Evolutionary conservation across 129 eudicot species (phyloP), one percentile per base, ranked within the genome.

Genomic region (Flaveria linearis): DNA sequence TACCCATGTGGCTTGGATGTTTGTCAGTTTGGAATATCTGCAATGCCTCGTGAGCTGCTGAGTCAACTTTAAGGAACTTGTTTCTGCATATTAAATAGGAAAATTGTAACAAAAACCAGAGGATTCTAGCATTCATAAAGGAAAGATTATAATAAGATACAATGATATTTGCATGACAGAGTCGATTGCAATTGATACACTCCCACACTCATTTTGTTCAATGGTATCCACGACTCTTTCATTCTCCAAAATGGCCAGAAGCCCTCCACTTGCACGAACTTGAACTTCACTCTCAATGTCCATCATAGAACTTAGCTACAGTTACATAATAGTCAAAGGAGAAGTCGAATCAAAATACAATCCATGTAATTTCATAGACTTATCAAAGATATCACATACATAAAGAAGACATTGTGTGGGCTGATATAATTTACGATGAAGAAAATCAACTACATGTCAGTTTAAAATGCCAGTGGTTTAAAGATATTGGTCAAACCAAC

Each of bases 1-100:
- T 92, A 15, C 98, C 98, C 98, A 92, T 92, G 76, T 92, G 93
- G 81, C 98, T 92, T 75, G 98, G 98, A 83, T 92, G 98, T 75
- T 92, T 92, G 88, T 90, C 96, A 2, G 83, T 78, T 82, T 91
- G 99, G 83, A 95, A 95, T 72, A 95, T 95, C 84, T 95, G 99
- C 80, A 95, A 81, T 70, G 97, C 96, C 81, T 95, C 97, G 47
- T 91, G 94, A 68, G 99, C 92, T 61, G 88, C 86, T 4, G 97
- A 81, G 85, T 95, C 99, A 78, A 95, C 89, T 86, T 86, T 95
- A 74, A 91, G 99, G 73, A 91, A 95, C 18, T 95, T 87, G 82
- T 91, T 86, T 83, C 99, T 95, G 63, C 45, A 78, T 56, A 66
- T 45, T 25, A 55, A 66, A 67, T 58, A 25, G 20, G 42, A 36